Percentiles rank a stretch among this genome's conserved stretches.
Conservation (phyloP, 352 stramenopile genomes). For the Phytophthora megakarya region DNA sequence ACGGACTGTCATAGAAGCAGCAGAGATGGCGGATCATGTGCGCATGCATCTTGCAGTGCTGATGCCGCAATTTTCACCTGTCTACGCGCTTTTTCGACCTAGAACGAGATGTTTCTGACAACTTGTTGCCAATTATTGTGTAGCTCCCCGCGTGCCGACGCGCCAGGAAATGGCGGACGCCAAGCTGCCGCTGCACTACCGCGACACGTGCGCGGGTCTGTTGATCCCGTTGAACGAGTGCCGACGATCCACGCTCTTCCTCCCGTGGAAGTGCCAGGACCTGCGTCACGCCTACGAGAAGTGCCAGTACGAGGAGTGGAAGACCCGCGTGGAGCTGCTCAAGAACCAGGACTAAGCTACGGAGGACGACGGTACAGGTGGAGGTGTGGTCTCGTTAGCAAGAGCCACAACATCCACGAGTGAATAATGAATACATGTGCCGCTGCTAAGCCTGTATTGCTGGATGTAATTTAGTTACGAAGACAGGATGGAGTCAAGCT, state of each 20-base stretch:
- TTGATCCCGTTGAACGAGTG: constrained; percentile 96
- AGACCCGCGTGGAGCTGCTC: constrained; percentile 83
- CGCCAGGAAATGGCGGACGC: constrained; percentile 94
- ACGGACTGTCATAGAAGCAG: background rate
- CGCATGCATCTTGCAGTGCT: constrained; percentile 1
- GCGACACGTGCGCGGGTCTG: constrained; percentile 95
- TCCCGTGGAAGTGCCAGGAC: constrained; percentile 96
- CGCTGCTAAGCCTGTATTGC: constrained; percentile 14
- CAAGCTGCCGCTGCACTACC: constrained; percentile 93
- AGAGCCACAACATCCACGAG: constrained; percentile 16
- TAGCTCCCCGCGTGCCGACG: constrained; percentile 76
- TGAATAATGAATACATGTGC: constrained; percentile 42
- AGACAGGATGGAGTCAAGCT: constrained; percentile 12
- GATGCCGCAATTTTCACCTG: background rate
- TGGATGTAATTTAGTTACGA: constrained; percentile 7
- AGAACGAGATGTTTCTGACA: constrained; percentile 15
- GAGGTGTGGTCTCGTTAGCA: constrained; percentile 2
- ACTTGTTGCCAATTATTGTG: constrained; percentile 1
- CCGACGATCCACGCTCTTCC: constrained; percentile 93
- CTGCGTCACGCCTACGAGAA: constrained; percentile 98
- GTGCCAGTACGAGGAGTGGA: constrained; percentile 96
- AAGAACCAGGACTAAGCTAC: constrained; percentile 67
- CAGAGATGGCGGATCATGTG: background rate
- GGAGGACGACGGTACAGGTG: constrained; percentile 6
- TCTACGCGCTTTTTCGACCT: background rate